Conservation (phyloP, 495 filamentous ascomycete genomes). For the Parmelia sp. region DNA sequence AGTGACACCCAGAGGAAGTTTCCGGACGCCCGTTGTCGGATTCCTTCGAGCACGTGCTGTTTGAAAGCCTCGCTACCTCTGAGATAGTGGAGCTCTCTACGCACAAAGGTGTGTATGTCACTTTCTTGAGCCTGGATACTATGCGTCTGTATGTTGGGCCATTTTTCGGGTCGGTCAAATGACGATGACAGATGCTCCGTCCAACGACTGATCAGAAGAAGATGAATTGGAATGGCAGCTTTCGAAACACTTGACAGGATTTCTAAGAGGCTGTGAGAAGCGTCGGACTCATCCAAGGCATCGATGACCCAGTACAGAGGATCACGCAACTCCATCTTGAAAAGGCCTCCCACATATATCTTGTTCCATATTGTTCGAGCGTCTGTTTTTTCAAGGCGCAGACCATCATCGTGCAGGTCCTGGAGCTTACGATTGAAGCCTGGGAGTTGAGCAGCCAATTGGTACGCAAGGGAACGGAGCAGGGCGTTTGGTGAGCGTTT, state of each 20-base stretch:
- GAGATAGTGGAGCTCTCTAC: conserved; percentile 21
- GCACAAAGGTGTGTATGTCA: conserved; percentile 22
- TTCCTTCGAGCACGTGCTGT: conserved; percentile 25
- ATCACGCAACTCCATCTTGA: conserved; percentile 24
- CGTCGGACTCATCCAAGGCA: conserved; percentile 36
- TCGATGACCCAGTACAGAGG: conserved; percentile 42
- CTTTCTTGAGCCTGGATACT: conserved; percentile 20
- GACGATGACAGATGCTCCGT: no score
- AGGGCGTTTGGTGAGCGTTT: conserved; percentile 26
- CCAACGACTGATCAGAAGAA: conserved; percentile 7
- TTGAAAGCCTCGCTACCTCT: conserved; percentile 16
- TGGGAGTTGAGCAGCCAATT: conserved; percentile 20
- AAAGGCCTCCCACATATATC: conserved; percentile 29
- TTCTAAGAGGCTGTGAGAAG: conserved; percentile 19
- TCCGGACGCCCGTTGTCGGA: conserved; percentile 29
- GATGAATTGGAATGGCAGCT: background rate
- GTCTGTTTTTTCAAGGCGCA: conserved; percentile 25
- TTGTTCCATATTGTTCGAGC: conserved; percentile 34
- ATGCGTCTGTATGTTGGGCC: no score
- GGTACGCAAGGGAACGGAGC: conserved; percentile 36
- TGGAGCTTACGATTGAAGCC: conserved; percentile 10
- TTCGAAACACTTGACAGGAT: conserved; percentile 27
- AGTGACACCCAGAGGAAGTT: conserved; percentile 33
- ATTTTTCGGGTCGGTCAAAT: no score
- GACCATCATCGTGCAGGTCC: conserved; percentile 4